phyloP scores from a whole-genome alignment of 805 yeast genomes.

The Torulaspora delbrueckii region DNA sequence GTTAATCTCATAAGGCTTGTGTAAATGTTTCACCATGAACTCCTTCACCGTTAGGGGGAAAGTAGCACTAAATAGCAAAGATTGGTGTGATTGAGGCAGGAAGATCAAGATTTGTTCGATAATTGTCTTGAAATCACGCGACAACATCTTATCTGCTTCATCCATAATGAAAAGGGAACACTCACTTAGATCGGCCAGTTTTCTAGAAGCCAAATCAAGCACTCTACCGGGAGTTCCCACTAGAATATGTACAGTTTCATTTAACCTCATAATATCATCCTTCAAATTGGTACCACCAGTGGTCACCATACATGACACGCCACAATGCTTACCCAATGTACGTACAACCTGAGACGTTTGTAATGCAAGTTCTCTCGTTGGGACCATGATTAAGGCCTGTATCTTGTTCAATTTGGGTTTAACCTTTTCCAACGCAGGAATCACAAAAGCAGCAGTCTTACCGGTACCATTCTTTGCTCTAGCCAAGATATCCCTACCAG shows the following conservation, averaged over 20 bases:
- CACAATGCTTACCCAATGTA: constrained; percentile 90
- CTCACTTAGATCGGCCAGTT: constrained; percentile 78
- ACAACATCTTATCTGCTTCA: constrained; percentile 96
- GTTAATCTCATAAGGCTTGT: constrained; percentile 91
- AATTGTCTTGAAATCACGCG: constrained; percentile 81
- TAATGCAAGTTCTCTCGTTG: constrained; percentile 95
- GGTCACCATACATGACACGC: constrained; percentile 91
- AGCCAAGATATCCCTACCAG: constrained; percentile 94
- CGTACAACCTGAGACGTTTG: constrained; percentile 97
- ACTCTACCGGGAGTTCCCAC: constrained; percentile 99
- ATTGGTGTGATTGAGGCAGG: constrained; percentile 77
- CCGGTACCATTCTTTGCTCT: constrained; percentile 99
- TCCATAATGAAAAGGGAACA: constrained; percentile 93
- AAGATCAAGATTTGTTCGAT: constrained; percentile 81
- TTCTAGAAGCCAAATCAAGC: constrained; percentile 84
- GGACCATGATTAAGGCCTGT: constrained; percentile 90
- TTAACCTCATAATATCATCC: constrained; percentile 90
- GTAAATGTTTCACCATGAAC: constrained; percentile 86
- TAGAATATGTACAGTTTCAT: constrained; percentile 87
- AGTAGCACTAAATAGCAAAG: constrained; percentile 87
- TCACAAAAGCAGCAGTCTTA: constrained; percentile 94
- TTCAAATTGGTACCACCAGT: constrained; percentile 94
- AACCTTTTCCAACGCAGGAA: constrained; percentile 84
- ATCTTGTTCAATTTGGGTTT: constrained; percentile 79
- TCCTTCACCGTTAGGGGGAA: constrained; percentile 92